Base-by-base conservation (phyloP, 495 filamentous ascomycete genomes). In the Podospora bellae-mahoneyi region DNA sequence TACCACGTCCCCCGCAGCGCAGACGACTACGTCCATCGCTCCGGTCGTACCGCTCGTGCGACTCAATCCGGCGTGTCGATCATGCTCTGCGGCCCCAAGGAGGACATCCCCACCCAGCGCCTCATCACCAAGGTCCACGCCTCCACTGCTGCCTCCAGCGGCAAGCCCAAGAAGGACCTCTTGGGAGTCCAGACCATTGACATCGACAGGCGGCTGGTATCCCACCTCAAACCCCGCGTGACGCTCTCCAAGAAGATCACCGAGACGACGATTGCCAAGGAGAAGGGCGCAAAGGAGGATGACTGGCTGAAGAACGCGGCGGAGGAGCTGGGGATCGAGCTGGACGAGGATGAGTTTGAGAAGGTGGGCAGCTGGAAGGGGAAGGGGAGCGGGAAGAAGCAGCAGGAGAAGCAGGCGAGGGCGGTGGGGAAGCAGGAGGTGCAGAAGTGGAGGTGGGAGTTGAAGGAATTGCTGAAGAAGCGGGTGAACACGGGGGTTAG, bases 1-100 rank as follows among this genome's bases (percentile, higher is more conserved):
- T 99, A 99, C 79, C 96, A 98, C 79, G 89, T 97, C 10, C 95
- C 95, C 6, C 91, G 93, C 63, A 82, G 92, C 16, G 95, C 95
- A 27, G 95, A 98, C 78, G 88, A 88, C 68, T 99, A 99, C 74
- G 93, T 99, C 27, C 95, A 99, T 75, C 89, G 95, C 66, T 97
- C 96, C 4, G 95, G 95, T 27, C 92, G 95, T 73, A 98, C 95
- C 2, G 95, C 96, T 3, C 91, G 95, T 73, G 94, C 91, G 6
- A 84, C 88, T 27, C 85, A 85, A 16, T 84, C 84, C 0, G 95
- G 95, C 65, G 86, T 90, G 26, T 94, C 90, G 77, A 86, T 99
- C 65, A 78, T 99, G 7, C 86, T 99, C 53, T 97, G 94, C 75
- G 87, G 92, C 0, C 95, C 95, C 0, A 94, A 97, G 66, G 95